Base-by-base conservation (phyloP, 257 asterid genomes). In the Fraxinus americana region DNA sequence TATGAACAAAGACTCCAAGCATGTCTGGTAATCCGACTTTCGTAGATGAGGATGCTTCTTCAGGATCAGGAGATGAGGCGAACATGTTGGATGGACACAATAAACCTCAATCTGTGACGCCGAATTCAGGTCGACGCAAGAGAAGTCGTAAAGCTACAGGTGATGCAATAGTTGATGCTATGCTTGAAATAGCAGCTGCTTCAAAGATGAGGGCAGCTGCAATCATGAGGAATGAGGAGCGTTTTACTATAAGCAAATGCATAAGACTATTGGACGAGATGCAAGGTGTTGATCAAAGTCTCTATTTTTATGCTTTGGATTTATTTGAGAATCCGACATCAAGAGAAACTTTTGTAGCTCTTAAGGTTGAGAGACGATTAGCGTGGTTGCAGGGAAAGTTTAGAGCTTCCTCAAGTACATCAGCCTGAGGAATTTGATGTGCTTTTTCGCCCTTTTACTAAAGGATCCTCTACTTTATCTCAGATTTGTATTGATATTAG, bases 151-250 rank as follows among this genome's bases (percentile, higher is more conserved):
- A 94, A 88, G 98, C 94, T 61, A 90, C 97, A 1, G 94, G 94
- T 7, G 98, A 92, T 82, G 97, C 97, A 23, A 92, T 94, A 71
- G 96, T 94, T 45, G 97, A 94, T 88, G 97, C 98, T 70, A 94
- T 94, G 98, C 87, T 94, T 80, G 97, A 92, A 83, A 92, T 92
- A 75, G 97, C 98, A 34, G 92, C 97, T 12, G 98, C 98, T 76
- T 94, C 98, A 13, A 94, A 94, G 83, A 88, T 88, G 96, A 89
- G 98, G 88, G 91, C 97, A 79, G 92, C 97, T 82, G 97, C 97
- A 71, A 85, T 86, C 73, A 85, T 84, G 91, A 87, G 89, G 82
- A 90, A 87, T 52, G 97, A 94, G 83, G 97, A 90, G 81, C 95
- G 92, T 43, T 90, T 89, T 77, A 85, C 96, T 29, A 92, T 92